Evolutionary conservation across 495 filamentous ascomycete genomes (phyloP), one percentile per base, ranked within the genome.

Genomic region (Hypoxylon perforatum): DNA sequence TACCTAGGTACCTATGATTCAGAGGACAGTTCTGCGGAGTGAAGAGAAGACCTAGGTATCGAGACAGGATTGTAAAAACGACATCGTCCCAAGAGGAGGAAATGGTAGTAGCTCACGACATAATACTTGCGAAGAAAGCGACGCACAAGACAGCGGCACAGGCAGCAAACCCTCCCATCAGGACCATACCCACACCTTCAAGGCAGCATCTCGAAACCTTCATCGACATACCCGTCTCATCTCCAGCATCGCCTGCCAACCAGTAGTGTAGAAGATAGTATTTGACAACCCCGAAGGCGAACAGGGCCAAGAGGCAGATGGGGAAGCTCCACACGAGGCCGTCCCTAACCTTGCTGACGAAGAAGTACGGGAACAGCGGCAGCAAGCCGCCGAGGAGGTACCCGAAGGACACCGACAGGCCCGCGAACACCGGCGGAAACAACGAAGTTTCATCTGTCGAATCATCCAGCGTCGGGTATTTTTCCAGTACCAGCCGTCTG

Each of bases 281-380:
- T 81, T 93, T 93, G 21, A 79, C 81, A 58, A 90, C 90, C 0
- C 91, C 91, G 72, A 94, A 94, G 3, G 83, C 62, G 68, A 92
- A 92, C 54, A 94, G 72, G 0, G 90, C 87, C 18, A 91, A 57
- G 6, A 84, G 82, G 84, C 92, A 93, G 2, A 90, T 84, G 0
- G 77, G 81, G 47, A 93, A 90, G 39, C 88, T 91, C 83, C 88
- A 89, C 18, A 78, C 78, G 68, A 94, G 74, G 18, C 88, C 91
- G 14, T 81, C 47, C 50, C 82, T 80, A 1, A 91, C 87, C n/a
- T 85, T 75, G 2, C 76, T 30, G 33, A 92, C 87, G 61, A 90
- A 90, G 69, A 94, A 89, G 72, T 94, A 94, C 3, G 91, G 91
- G n/a, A 92, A 70, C 7, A 93, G 75, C 10, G 90, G 90, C 0